Evolutionary conservation across 371 early-diverging fungal genomes (phyloP).

Genomic region (Mortierella sp.): DNA sequence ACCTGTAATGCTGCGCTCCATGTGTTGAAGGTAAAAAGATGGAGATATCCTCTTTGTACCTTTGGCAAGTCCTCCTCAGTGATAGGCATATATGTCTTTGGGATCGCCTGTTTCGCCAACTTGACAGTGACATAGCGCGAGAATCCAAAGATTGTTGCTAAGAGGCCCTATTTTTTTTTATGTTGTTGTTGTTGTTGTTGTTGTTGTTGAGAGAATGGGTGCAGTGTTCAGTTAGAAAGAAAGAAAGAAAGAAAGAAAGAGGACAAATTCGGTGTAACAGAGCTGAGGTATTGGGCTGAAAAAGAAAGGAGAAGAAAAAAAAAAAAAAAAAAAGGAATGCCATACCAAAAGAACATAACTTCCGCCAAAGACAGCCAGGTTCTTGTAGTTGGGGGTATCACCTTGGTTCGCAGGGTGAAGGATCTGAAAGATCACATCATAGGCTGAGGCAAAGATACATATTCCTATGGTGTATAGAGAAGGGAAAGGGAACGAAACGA

Average conservation of each 20-base stretch:
- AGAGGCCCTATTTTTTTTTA: constrained; percentile 28
- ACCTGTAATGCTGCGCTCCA: neutral
- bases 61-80: constrained; percentile 71
- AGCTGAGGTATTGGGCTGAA: too few species aligned
- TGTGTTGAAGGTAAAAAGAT: neutral
- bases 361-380: constrained; percentile 64
- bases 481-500: neutral
- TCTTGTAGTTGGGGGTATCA: constrained; percentile 62
- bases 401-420: constrained; percentile 44
- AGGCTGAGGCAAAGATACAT: constrained; percentile 69
- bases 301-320: too few species aligned
- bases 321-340: neutral
- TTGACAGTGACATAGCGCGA: constrained; percentile 67
- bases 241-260: neutral
- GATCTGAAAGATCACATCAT: constrained; percentile 71
- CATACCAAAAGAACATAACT: constrained; percentile 67
- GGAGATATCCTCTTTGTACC: constrained; percentile 55
- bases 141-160: constrained; percentile 63
- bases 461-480: constrained; percentile 56
- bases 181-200: too few species aligned
- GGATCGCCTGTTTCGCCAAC: constrained; percentile 69
- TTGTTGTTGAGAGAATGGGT: too few species aligned
- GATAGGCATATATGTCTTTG: constrained; percentile 77
- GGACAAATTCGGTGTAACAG: neutral
- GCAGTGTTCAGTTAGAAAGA: neutral